phyloP scores from a whole-genome alignment of 2,329 filamentous ascomycete species.

The Fusarium hainanense region DNA sequence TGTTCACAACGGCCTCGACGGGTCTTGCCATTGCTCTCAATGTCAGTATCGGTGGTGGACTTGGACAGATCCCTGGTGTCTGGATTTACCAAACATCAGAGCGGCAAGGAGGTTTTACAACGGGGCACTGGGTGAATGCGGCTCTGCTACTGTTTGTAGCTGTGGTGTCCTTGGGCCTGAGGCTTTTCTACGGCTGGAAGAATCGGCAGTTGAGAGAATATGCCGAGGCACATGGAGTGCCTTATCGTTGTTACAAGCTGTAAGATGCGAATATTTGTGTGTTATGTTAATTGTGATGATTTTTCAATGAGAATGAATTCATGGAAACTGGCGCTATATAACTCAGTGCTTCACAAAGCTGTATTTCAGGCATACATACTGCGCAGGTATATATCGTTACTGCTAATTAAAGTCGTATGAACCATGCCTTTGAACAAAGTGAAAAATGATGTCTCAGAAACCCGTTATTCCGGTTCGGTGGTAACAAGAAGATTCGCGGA shows the following conservation, averaged over 20 bases:
- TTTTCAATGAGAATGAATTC: not conserved
- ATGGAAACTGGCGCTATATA: not conserved
- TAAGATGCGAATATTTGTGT: conserved; percentile 32
- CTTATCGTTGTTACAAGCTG: conserved; percentile 56
- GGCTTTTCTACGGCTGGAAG: conserved; percentile 65
- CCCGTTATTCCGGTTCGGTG: not conserved
- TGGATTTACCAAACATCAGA: conserved; percentile 79
- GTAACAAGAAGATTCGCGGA: not conserved
- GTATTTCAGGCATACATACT: not conserved
- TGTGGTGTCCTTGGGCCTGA: conserved; percentile 63
- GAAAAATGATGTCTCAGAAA: conserved; percentile 3
- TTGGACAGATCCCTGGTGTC: conserved; percentile 77
- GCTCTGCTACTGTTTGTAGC: conserved; percentile 69
- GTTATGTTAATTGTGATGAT: conserved; percentile 5
- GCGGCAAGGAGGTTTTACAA: conserved; percentile 70
- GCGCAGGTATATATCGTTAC: not conserved
- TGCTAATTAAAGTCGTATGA: not conserved
- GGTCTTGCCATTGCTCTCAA: conserved; percentile 78
- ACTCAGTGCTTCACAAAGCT: not conserved
- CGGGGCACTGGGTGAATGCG: conserved; percentile 76
- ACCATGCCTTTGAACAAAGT: not conserved
- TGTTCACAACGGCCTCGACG: conserved; percentile 71
- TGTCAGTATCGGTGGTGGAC: conserved; percentile 71
- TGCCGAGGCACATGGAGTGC: conserved; percentile 47
- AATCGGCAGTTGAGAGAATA: conserved; percentile 53